A percentile compares a stretch with the other conserved stretches of the same genome.
Conservation (phyloP, 164 flowering plant species). For the Tinospora cordifolia region DNA sequence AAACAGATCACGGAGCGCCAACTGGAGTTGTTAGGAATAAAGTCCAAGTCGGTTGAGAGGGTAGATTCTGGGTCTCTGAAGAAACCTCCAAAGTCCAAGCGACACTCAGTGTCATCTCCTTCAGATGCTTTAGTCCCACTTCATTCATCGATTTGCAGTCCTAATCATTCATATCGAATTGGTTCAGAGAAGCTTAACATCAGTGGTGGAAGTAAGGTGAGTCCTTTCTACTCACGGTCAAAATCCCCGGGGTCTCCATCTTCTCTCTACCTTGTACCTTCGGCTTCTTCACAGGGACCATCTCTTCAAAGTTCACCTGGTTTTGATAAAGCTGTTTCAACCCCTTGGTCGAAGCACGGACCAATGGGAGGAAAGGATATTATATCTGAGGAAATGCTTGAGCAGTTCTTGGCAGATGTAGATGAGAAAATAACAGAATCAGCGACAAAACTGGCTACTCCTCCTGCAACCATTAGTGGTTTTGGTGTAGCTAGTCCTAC, state of each 20-base stretch:
- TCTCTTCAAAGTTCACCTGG: conserved; percentile 48
- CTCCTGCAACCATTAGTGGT: conserved; percentile 62
- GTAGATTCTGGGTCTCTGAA: conserved; percentile 35
- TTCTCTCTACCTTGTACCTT: conserved; percentile 46
- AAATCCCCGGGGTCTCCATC: conserved; percentile 55
- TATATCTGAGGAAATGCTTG: conserved; percentile 63
- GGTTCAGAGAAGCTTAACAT: conserved; percentile 36
- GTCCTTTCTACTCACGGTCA: conserved; percentile 39
- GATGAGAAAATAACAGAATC: conserved; percentile 73
- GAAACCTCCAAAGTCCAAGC: conserved; percentile 62
- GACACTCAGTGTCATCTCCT: conserved; percentile 30
- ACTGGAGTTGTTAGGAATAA: conserved; percentile 59
- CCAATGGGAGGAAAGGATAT: conserved; percentile 39
- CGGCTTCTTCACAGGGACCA: conserved; percentile 36
- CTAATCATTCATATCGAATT: conserved; percentile 31
- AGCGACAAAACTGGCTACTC: conserved; percentile 55
- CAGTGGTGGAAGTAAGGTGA: conserved; percentile 34
- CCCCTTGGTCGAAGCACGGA: conserved; percentile 77
- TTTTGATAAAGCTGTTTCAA: conserved; percentile 31
- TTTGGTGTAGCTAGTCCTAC: conserved; percentile 57
- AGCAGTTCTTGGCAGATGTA: conserved; percentile 67
- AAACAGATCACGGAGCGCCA: conserved; percentile 50
- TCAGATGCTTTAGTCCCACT: conserved; percentile 65
- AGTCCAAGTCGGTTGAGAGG: conserved; percentile 33
- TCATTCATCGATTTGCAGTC: conserved; percentile 45